phyloP scores from a whole-genome alignment of 2,329 filamentous ascomycete genomes.

The Pestalotiopsis sp. region DNA sequence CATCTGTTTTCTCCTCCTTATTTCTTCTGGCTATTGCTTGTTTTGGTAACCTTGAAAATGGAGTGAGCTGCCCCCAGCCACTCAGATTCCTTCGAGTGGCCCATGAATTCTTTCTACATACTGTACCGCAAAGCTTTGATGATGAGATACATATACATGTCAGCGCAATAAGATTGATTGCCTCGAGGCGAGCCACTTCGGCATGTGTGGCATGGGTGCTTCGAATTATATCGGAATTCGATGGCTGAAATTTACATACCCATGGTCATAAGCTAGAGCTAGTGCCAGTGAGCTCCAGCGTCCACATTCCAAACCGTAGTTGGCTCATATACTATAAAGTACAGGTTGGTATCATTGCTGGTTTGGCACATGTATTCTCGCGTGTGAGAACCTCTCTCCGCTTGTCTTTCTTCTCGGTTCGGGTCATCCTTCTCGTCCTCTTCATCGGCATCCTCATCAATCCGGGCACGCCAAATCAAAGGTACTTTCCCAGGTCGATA shows the following conservation, averaged over 20 bases:
- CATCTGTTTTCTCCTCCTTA: not conserved
- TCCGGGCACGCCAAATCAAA: not conserved
- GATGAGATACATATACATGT: not conserved
- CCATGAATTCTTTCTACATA: not conserved
- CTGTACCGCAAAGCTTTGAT: not conserved
- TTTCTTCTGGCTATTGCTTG: not conserved
- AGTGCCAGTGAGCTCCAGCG: too few relatives aligned
- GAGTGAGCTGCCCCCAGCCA: not conserved
- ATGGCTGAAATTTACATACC: not conserved
- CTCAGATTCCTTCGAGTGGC: not conserved
- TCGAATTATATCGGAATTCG: not conserved
- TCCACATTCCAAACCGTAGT: too few relatives aligned
- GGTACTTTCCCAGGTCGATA: not conserved
- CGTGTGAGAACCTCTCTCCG: too few relatives aligned
- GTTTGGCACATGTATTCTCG: too few relatives aligned
- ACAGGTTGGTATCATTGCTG: too few relatives aligned
- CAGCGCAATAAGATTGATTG: not conserved
- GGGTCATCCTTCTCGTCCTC: not conserved
- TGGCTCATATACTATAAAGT: too few relatives aligned
- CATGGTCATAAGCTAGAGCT: too few relatives aligned
- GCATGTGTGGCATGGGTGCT: not conserved
- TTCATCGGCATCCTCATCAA: not conserved
- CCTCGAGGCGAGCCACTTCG: not conserved
- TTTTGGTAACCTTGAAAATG: not conserved
- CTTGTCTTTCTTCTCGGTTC: too few relatives aligned